Conservation (phyloP, 768 basidiomycete genomes). For the Boletus edulis region DNA sequence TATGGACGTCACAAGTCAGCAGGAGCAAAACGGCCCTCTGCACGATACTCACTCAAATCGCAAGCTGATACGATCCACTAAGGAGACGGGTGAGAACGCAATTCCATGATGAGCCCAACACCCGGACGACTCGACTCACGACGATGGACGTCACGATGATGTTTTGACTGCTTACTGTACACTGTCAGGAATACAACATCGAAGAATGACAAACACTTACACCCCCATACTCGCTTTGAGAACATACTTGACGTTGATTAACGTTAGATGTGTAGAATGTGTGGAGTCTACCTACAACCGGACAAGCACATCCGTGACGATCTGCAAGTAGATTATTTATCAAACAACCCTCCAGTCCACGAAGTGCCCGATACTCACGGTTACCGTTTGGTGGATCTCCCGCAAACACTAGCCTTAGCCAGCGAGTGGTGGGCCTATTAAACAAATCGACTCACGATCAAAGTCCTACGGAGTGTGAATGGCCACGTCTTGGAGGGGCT, state of each 20-base stretch:
- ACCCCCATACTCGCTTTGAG: slow-evolving; percentile 45
- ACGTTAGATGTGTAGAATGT: background rate
- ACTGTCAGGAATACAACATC: slow-evolving; percentile 26
- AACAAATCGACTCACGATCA: slow-evolving; percentile 40
- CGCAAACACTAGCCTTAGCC: background rate
- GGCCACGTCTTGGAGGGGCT: background rate
- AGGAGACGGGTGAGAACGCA: slow-evolving; percentile 10
- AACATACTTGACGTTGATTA: slow-evolving; percentile 39
- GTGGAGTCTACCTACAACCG: slow-evolving; percentile 30
- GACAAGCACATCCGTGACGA: slow-evolving; percentile 48
- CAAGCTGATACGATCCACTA: slow-evolving; percentile 39
- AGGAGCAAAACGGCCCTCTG: background rate
- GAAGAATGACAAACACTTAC: slow-evolving; percentile 34
- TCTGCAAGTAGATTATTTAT: slow-evolving; percentile 29
- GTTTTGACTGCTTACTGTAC: slow-evolving; percentile 41
- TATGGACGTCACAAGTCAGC: background rate
- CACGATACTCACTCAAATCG: slow-evolving; percentile 43
- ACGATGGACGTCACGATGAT: slow-evolving; percentile 41
- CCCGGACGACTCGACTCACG: slow-evolving; percentile 34
- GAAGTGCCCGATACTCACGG: slow-evolving; percentile 35
- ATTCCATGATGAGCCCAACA: background rate
- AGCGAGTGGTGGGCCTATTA: background rate
- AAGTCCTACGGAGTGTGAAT: slow-evolving; percentile 38
- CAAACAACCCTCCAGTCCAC: background rate
- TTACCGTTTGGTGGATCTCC: slow-evolving; percentile 54